These are phyloP conservation scores for Hirsutella thompsonii DNA, from an alignment of 2,329 filamentous ascomycete genomes.

Conservation along the genomic window DNA sequence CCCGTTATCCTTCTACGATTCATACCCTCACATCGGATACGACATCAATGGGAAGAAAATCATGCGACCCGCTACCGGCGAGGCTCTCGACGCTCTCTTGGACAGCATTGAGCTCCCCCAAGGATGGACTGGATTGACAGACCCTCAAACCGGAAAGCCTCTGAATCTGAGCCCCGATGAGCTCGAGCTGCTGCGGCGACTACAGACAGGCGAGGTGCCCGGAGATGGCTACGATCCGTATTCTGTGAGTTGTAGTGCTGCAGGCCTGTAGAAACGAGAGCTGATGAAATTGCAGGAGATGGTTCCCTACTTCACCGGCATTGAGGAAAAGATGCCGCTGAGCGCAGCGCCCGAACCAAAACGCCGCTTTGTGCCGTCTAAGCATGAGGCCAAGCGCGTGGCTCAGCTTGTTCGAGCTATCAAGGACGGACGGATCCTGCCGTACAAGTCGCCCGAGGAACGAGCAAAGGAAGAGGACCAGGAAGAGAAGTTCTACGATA, in stretches of 20 bases:
- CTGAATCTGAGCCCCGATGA: slow-evolving; percentile 79
- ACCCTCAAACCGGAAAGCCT: slow-evolving; percentile 87
- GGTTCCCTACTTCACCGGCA: slow-evolving; percentile 86
- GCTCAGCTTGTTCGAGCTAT: slow-evolving; percentile 98
- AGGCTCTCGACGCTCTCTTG: slow-evolving; percentile 82
- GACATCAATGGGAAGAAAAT: slow-evolving; percentile 98
- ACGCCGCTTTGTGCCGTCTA: slow-evolving; percentile 87
- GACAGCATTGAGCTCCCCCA: slow-evolving; percentile 96
- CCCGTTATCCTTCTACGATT: slow-evolving; percentile 87
- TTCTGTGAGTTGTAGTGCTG: slow-evolving; percentile 39
- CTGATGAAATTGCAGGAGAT: slow-evolving; percentile 43
- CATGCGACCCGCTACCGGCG: slow-evolving; percentile 85
- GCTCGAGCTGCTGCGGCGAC: slow-evolving; percentile 72
- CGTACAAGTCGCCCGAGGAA: slow-evolving; percentile 66
- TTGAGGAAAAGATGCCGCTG: slow-evolving; percentile 85
- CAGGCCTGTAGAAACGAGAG: neutral
- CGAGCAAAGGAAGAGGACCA: slow-evolving; percentile 57
- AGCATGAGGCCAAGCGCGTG: slow-evolving; percentile 89
- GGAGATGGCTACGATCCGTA: slow-evolving; percentile 89
- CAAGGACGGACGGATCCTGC: slow-evolving; percentile 82
- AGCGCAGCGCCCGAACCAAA: slow-evolving; percentile 94
- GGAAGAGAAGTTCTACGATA: slow-evolving; percentile 64
- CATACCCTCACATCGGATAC: slow-evolving; percentile 96
- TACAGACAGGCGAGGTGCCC: slow-evolving; percentile 80
- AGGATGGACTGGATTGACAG: slow-evolving; percentile 92